phyloP scores from a whole-genome alignment of 352 stramenopile genomes.

The Phytopythium kandeliae region DNA sequence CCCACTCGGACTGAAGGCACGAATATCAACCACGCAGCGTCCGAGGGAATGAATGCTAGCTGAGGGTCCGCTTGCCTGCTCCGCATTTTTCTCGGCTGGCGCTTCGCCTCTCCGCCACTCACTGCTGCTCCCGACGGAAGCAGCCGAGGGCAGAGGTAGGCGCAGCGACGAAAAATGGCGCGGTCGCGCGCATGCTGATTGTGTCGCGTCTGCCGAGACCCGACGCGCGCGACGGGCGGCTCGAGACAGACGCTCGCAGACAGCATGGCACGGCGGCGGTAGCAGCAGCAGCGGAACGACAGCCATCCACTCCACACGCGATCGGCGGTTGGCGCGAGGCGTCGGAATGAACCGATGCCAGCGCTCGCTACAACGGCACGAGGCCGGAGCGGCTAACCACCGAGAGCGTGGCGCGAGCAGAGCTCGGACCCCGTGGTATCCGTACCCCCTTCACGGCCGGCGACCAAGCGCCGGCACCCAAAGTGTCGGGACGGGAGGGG shows the following conservation, averaged over 20 bases:
- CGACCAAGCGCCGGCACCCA: not conserved
- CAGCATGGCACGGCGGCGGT: conserved; percentile 4
- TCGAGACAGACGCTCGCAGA: conserved; percentile 1
- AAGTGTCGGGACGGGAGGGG: not conserved
- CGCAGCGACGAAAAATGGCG: conserved; percentile 9
- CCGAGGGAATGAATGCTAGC: conserved; percentile 6
- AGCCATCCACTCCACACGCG: conserved; percentile 4
- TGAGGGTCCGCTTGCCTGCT: conserved; percentile 6
- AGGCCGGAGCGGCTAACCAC: not conserved
- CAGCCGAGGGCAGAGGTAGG: not conserved
- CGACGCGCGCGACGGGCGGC: not conserved
- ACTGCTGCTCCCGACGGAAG: not conserved
- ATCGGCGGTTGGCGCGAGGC: not conserved
- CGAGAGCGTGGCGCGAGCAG: conserved; percentile 3
- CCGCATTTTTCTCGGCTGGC: conserved; percentile 7
- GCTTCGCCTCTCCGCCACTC: not conserved
- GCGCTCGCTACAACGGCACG: conserved; percentile 1
- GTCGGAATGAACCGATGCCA: not conserved
- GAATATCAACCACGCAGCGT: conserved; percentile 10
- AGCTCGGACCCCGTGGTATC: conserved; percentile 6
- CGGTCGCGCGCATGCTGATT: conserved; percentile 4
- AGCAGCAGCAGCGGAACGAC: conserved; percentile 7
- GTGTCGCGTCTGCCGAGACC: conserved; percentile 2
- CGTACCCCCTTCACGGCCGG: conserved; percentile 5
- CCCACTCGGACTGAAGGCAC: conserved; percentile 6